These are phyloP conservation scores for Ceratocystis cubensis DNA, from an alignment of 2,329 filamentous ascomycete species.

Conservation along the genomic window DNA sequence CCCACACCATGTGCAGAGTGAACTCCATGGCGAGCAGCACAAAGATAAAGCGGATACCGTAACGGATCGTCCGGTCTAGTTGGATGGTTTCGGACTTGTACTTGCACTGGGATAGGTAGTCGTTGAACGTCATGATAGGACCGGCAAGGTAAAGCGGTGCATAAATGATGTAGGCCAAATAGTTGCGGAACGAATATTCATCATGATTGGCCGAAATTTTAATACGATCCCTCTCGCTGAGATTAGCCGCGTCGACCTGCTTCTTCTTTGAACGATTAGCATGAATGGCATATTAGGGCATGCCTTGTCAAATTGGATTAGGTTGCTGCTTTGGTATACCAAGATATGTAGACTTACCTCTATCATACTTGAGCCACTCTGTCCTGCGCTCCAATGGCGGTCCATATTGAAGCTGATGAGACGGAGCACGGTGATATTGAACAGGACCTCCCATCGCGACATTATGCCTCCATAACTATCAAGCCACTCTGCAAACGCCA, in stretches of 20 bases:
- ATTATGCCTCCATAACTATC: conserved; percentile 76
- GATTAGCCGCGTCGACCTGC: conserved; percentile 72
- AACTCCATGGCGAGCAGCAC: conserved; percentile 82
- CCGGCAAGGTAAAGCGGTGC: conserved; percentile 86
- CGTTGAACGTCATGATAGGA: conserved; percentile 94
- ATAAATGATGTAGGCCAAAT: conserved; percentile 79
- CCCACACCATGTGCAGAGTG: conserved; percentile 82
- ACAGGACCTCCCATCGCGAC: conserved; percentile 87
- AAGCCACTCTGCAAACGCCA: conserved; percentile 55
- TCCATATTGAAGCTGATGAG: conserved; percentile 96
- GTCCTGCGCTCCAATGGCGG: conserved; percentile 79
- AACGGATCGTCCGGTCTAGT: conserved; percentile 57
- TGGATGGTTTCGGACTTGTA: conserved; percentile 62
- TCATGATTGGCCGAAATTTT: conserved; percentile 55
- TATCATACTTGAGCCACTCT: conserved; percentile 46
- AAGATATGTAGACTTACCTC: conserved; percentile 51
- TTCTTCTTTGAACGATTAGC: conserved; percentile 85
- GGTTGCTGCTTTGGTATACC: not conserved
- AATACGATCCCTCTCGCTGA: conserved; percentile 82
- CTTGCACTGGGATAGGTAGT: conserved; percentile 80
- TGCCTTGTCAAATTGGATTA: not conserved
- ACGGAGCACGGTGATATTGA: conserved; percentile 87
- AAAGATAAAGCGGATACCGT: conserved; percentile 69
- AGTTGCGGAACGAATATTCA: conserved; percentile 75
- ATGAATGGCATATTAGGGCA: conserved; percentile 11